These are phyloP conservation scores for Podaxis carcinomalis DNA, from an alignment of 768 basidiomycete species.

Conservation along the genomic window DNA sequence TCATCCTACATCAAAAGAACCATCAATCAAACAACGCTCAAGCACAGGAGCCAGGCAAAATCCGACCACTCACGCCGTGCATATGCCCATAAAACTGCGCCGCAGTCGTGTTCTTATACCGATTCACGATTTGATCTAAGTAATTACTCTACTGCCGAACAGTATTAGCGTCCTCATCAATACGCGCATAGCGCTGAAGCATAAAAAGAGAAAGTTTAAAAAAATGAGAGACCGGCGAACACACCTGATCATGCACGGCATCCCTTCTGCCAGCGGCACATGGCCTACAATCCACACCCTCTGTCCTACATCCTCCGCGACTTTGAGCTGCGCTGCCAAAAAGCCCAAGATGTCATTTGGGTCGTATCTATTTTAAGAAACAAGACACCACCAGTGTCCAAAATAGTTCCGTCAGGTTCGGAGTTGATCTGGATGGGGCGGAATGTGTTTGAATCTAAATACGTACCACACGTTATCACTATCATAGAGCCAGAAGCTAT, in stretches of 20 bases:
- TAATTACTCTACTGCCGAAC: conserved; percentile 44
- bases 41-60: background rate
- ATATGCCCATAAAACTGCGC: conserved; percentile 62
- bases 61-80: conserved; percentile 30
- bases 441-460: background rate
- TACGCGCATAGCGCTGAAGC: too few relatives aligned
- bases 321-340: conserved; percentile 47
- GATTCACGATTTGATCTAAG: conserved; percentile 56
- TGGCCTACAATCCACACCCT: conserved; percentile 60
- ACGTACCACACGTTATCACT: conserved; percentile 40
- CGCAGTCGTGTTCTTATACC: conserved; percentile 55
- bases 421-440: background rate
- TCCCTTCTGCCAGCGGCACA: conserved; percentile 48
- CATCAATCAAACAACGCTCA: background rate
- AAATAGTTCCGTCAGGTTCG: background rate
- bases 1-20: conserved; percentile 35
- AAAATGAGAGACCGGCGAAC: background rate
- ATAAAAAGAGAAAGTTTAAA: background rate
- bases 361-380: conserved; percentile 30
- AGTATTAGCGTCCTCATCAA: too few relatives aligned
- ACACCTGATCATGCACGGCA: conserved; percentile 47
- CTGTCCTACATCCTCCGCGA: conserved; percentile 54
- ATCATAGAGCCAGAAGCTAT: conserved; percentile 60
- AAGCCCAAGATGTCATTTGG: conserved; percentile 59
- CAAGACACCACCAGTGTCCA: background rate